These are phyloP conservation scores for Yarrowia sp. DNA, from an alignment of 805 yeast species.

Conservation along the genomic window DNA sequence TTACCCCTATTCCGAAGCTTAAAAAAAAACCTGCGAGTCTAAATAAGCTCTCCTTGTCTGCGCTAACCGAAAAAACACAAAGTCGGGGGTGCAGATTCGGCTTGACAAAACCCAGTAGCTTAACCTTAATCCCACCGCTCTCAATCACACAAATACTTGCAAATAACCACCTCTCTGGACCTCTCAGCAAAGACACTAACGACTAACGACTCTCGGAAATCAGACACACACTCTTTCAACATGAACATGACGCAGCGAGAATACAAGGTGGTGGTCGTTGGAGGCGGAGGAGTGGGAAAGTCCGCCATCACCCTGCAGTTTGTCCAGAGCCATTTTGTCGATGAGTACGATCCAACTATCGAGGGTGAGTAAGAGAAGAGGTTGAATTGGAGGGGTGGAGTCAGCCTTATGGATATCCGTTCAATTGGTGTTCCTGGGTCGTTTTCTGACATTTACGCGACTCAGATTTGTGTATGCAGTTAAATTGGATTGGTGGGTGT, in stretches of 20 bases:
- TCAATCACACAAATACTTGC: constrained; percentile 8
- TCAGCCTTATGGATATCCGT: too few relatives aligned
- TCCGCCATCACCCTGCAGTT: constrained; percentile 94
- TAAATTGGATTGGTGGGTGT: too few relatives aligned
- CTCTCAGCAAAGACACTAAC: constrained; percentile 7
- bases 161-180: constrained; percentile 46
- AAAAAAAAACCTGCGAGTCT: background rate
- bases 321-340: constrained; percentile 93
- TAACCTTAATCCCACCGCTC: background rate
- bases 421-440: too few relatives aligned
- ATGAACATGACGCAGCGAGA: constrained; percentile 55
- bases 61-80: constrained; percentile 13
- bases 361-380: constrained; percentile 53
- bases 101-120: constrained; percentile 8
- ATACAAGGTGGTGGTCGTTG: constrained; percentile 71
- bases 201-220: background rate
- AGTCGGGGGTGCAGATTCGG: background rate
- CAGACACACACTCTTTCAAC: background rate
- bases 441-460: too few relatives aligned
- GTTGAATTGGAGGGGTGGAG: too few relatives aligned
- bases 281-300: constrained; percentile 82
- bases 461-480: too few relatives aligned
- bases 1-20: constrained; percentile 30
- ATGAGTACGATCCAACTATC: constrained; percentile 97
- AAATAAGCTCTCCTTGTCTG: constrained; percentile 3